A percentile compares a stretch with the other conserved stretches of the same genome.
Evolutionary conservation across 1,139 yeast genomes (phyloP).

Genomic region (Lodderomyces margitis): DNA sequence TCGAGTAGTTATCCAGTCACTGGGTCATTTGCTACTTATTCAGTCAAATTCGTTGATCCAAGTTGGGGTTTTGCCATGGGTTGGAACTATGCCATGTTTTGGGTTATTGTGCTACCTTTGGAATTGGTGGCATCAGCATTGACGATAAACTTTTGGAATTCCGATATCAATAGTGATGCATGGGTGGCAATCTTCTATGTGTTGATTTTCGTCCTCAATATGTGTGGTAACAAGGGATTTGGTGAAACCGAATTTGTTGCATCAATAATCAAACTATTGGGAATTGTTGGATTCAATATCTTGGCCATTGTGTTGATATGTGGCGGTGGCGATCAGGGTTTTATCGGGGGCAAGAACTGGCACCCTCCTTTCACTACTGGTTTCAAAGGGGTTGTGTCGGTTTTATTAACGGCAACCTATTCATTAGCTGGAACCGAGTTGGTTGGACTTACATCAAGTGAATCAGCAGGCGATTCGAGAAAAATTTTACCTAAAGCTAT

Average conservation of each 20-base stretch:
- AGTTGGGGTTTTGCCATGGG: slow-evolving; percentile 78
- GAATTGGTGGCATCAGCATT: slow-evolving; percentile 73
- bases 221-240: slow-evolving; percentile 62
- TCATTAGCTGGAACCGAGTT: slow-evolving; percentile 47
- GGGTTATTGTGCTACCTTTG: slow-evolving; percentile 67
- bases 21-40: slow-evolving; percentile 70
- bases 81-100: slow-evolving; percentile 66
- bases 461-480: slow-evolving; percentile 39
- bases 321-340: slow-evolving; percentile 63
- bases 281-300: slow-evolving; percentile 64
- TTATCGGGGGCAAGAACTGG: slow-evolving; percentile 58
- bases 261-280: slow-evolving; percentile 58
- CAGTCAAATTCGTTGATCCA: slow-evolving; percentile 64
- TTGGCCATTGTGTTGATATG: slow-evolving; percentile 66
- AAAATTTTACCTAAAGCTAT: slow-evolving; percentile 41
- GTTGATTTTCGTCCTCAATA: slow-evolving; percentile 52
- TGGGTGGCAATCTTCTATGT: slow-evolving; percentile 68
- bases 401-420: slow-evolving; percentile 42
- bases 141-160: slow-evolving; percentile 66
- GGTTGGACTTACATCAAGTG: slow-evolving; percentile 41
- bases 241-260: slow-evolving; percentile 68
- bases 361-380: slow-evolving; percentile 59
- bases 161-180: slow-evolving; percentile 55
- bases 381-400: slow-evolving; percentile 51
- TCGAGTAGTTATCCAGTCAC: slow-evolving; percentile 66